phyloP scores from a whole-genome alignment of 1,139 yeast genomes.

The Candida glucosophila region DNA sequence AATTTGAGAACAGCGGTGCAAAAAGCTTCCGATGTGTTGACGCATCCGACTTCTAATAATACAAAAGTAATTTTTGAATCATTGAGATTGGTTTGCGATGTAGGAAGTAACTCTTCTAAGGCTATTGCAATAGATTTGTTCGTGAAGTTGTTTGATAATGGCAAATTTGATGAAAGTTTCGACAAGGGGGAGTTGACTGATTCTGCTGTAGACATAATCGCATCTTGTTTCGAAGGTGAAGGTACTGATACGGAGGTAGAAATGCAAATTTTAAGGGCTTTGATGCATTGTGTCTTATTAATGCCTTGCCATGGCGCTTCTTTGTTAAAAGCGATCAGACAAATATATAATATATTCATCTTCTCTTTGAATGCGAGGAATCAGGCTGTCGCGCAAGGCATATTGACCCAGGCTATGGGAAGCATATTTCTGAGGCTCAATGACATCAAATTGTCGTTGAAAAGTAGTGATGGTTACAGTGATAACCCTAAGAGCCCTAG shows the following conservation, averaged over 20 bases:
- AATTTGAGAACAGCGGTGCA: constrained; percentile 22
- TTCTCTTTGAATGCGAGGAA: constrained; percentile 73
- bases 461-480: constrained; percentile 5
- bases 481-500: constrained; percentile 10
- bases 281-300: constrained; percentile 77
- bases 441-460: constrained; percentile 12
- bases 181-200: constrained; percentile 59
- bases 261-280: constrained; percentile 84
- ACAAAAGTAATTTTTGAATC: constrained; percentile 32
- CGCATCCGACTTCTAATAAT: constrained; percentile 18
- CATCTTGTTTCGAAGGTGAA: constrained; percentile 85
- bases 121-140: constrained; percentile 36
- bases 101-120: constrained; percentile 23
- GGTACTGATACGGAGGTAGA: constrained; percentile 86
- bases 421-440: constrained; percentile 74
- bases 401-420: constrained; percentile 82
- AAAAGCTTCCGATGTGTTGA: constrained; percentile 29
- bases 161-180: constrained; percentile 27
- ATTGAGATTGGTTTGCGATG: constrained; percentile 32
- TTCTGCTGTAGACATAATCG: constrained; percentile 76
- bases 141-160: constrained; percentile 38
- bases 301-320: constrained; percentile 90
- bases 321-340: constrained; percentile 82
- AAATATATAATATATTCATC: constrained; percentile 85
- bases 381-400: constrained; percentile 94